phyloP scores from a whole-genome alignment of 768 basidiomycete genomes.

The Leccinum barrowsii region DNA sequence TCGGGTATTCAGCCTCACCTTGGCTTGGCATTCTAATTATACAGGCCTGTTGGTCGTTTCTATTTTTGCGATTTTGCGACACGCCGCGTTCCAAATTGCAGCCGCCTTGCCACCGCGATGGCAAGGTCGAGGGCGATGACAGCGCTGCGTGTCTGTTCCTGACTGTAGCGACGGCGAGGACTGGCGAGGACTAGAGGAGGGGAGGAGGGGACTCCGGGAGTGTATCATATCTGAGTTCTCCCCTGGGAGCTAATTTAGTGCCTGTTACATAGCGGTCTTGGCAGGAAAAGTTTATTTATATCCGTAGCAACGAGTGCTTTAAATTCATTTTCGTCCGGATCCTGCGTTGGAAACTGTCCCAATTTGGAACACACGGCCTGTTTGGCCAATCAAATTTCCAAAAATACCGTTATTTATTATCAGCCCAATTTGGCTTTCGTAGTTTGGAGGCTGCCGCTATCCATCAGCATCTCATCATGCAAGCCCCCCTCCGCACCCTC shows the following conservation, averaged over 20 bases:
- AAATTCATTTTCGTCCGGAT: slow-evolving; percentile 20
- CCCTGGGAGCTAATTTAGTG: slow-evolving; percentile 24
- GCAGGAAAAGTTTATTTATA: slow-evolving; percentile 32
- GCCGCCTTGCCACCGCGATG: background rate
- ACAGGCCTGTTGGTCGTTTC: slow-evolving; percentile 18
- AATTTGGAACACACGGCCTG: slow-evolving; percentile 10
- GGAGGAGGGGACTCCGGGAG: background rate
- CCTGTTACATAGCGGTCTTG: slow-evolving; percentile 31
- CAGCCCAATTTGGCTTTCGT: slow-evolving; percentile 15
- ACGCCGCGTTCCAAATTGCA: background rate
- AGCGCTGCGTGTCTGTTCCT: background rate
- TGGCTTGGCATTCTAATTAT: slow-evolving; percentile 46
- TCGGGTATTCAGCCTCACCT: slow-evolving; percentile 36
- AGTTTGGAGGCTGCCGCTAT: slow-evolving; percentile 1
- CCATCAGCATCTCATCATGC: slow-evolving; percentile 9
- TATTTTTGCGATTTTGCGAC: slow-evolving; percentile 18
- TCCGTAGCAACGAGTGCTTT: slow-evolving; percentile 10
- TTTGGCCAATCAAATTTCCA: slow-evolving; percentile 23
- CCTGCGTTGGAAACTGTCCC: slow-evolving; percentile 8
- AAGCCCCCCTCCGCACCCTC: background rate
- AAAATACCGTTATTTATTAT: slow-evolving; percentile 16
- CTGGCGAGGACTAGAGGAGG: background rate
- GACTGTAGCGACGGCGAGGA: background rate
- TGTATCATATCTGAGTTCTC: background rate
- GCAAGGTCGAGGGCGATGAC: background rate